Evolutionary conservation across 371 early-diverging fungal genomes (phyloP).

Genomic region (Zychaea mexicana): DNA sequence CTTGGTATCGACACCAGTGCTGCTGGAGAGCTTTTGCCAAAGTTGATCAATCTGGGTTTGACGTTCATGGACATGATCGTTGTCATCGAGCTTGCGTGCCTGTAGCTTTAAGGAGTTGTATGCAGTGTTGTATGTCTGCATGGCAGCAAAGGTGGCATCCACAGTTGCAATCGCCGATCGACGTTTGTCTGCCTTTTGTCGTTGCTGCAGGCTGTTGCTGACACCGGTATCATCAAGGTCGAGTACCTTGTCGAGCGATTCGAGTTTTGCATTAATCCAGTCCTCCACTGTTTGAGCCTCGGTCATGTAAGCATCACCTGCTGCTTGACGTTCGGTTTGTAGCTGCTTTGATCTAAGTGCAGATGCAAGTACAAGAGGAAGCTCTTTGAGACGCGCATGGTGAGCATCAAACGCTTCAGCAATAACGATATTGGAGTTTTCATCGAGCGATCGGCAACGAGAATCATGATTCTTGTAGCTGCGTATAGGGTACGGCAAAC

Average conservation of each 20-base stretch:
- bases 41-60: conserved; percentile 12
- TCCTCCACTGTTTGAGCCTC: conserved; percentile 31
- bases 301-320: conserved; percentile 31
- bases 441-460: conserved; percentile 17
- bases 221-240: neutral
- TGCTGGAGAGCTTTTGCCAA: conserved; percentile 11
- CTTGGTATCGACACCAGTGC: neutral
- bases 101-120: conserved; percentile 19
- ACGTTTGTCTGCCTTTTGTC: neutral
- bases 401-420: conserved; percentile 35
- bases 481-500: conserved; percentile 27
- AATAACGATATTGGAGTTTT: conserved; percentile 21
- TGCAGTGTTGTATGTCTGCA: conserved; percentile 8
- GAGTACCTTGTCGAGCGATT: neutral
- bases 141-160: conserved; percentile 14
- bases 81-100: conserved; percentile 4
- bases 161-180: conserved; percentile 1
- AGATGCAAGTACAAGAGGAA: conserved; percentile 23
- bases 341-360: conserved; percentile 33
- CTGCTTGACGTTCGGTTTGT: conserved; percentile 34
- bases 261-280: conserved; percentile 28
- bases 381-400: conserved; percentile 24
- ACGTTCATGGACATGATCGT: conserved; percentile 2
- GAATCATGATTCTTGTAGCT: conserved; percentile 16
- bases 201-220: neutral